Conservation (phyloP, 768 basidiomycete genomes). For the Amanita fuliginea region DNA sequence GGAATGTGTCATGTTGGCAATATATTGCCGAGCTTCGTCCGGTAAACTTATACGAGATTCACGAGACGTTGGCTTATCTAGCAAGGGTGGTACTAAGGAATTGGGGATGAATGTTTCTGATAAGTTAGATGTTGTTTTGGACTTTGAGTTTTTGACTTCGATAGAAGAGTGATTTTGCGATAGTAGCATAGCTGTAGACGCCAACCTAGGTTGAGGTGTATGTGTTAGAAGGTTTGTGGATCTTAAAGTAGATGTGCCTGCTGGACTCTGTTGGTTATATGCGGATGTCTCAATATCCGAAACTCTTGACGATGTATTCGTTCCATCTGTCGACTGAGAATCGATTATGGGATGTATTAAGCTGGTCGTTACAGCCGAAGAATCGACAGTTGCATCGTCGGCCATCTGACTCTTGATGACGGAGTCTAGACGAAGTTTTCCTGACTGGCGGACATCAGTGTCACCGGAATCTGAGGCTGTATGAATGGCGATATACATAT, state of each 20-base stretch:
- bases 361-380: neutral
- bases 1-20: slow-evolving; percentile 56
- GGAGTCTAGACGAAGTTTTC: neutral
- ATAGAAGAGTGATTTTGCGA: slow-evolving; percentile 3
- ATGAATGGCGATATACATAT: neutral
- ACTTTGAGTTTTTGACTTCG: neutral
- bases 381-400: neutral
- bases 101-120: neutral
- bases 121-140: neutral
- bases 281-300: neutral
- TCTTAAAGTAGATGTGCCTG: neutral
- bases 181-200: slow-evolving; percentile 13
- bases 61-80: slow-evolving; percentile 25
- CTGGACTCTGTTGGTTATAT: neutral
- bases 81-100: neutral
- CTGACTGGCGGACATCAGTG: neutral
- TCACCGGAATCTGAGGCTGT: neutral
- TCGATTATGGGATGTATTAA: neutral
- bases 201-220: slow-evolving; percentile 12
- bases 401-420: neutral
- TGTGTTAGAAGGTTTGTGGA: neutral
- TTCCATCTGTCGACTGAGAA: neutral
- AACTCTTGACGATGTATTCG: neutral
- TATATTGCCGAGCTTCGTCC: slow-evolving; percentile 68
- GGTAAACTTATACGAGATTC: slow-evolving; percentile 64